Base-by-base conservation (phyloP, 805 yeast species). In the Wickerhamomyces mucosus region DNA sequence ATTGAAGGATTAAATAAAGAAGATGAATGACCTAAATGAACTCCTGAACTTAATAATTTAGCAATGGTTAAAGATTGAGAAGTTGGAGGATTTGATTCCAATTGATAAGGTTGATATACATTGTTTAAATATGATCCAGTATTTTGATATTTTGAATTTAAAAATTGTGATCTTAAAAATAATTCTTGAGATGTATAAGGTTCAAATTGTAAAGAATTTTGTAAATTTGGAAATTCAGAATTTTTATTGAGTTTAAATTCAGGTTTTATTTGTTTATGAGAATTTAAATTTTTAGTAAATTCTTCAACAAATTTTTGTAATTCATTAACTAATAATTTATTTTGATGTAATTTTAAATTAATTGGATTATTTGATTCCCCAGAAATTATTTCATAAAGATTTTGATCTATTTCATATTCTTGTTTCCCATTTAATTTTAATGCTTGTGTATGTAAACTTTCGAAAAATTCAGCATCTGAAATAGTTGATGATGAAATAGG, bases 1-100 rank as follows among this genome's bases (percentile, higher is more conserved):
- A 88, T 83, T 18, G 80, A 69, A 8, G 86, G 75, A 45, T 94
- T 75, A 73, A 78, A 80, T 39, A 78, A 63, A 4, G 79, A 64
- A 21, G 74, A 78, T n/a, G 95, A 70, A 46, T 89, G 96, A 18
- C 98, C 98, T 43, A 92, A 63, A 56, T 92, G 98, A 28, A 89
- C 89, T 32, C 96, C 96, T 0, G 96, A 84, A 4, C 96, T 89
- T 56, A 89, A 55, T 32, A 92, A 65, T 35, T 75, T 75, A 19
- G 84, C 63, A 22, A 86, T 63, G 3, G 89, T 67, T 10, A 83
- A 52, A 35, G 81, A 72, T 15, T 67, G 56, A 15, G 74, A 61
- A 11, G 63, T 45, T 21, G 69, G 61, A 13, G 95, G 95, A 16
- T 63, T 58, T 27, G 64, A 61, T 19, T 78, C 62, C 38, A 81